Evolutionary conservation across 2,329 filamentous ascomycete species (phyloP), one percentile per base, ranked within the genome.

Genomic region (Zalaria sp.): DNA sequence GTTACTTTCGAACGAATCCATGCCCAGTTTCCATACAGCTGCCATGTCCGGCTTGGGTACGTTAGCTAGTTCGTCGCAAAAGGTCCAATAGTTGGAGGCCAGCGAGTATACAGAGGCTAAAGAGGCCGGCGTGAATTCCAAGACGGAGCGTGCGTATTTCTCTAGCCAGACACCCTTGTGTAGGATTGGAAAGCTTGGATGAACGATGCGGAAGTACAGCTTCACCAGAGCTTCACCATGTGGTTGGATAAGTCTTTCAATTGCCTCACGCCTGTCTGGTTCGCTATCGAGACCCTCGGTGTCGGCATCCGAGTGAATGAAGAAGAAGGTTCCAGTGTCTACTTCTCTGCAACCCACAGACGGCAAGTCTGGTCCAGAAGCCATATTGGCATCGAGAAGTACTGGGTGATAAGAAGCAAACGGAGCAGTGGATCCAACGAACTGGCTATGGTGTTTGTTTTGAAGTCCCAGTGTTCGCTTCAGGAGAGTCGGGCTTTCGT

Each of bases 191-290:
- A 73, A 76, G 43, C 65, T 68, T 0, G 73, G 73, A 48, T 77
- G 74, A 5, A 77, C 66, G 34, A 75, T 71, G 26, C 72, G 64
- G 49, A 88, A 89, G 64, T 84, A 89, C 7, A 88, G 64, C 49
- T 82, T 75, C 41, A 89, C 73, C 39, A 91, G 66, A 40, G 72
- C 72, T 35, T 74, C 73, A 9, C 83, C 83, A 56, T 87, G 72
- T 3, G 83, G 81, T 8, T 73, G 69, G 11, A 88, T 79, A 26
- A 83, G 65, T 32, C 68, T 69, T 60, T 89, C 81, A 50, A 91
- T 77, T 47, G 76, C 75, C 49, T 84, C 79, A 43, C 72, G 63
- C 53, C 84, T 79, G n/a, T 40, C 45, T 5, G 37, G 44, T 28
- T 53, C 52, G 35, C 47, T 49, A 28, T 51, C 48, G 29, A 47